Percentiles rank a stretch among this genome's conserved stretches.
phyloP scores from a whole-genome alignment of 495 filamentous ascomycete genomes.

The Aspergillus nidulans region DNA sequence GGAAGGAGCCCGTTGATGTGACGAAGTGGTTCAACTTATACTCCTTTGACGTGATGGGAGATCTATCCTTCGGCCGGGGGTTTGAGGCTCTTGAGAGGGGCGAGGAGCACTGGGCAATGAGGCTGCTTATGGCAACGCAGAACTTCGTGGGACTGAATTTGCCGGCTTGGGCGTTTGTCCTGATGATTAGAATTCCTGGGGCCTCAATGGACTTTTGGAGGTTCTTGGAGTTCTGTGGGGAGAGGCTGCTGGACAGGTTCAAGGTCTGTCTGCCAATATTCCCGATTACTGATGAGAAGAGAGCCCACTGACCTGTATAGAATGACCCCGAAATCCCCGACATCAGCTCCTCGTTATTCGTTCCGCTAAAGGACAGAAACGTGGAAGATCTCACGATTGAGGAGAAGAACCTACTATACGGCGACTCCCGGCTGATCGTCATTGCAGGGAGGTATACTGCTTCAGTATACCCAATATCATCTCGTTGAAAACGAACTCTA shows the following conservation, averaged over 20 bases:
- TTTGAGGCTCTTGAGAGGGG: constrained; percentile 38
- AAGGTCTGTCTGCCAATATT: neutral
- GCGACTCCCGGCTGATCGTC: constrained; percentile 25
- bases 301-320: no score
- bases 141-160: constrained; percentile 26
- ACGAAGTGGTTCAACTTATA: constrained; percentile 43
- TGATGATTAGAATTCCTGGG: constrained; percentile 24
- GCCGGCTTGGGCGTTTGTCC: constrained; percentile 32
- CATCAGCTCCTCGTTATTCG: constrained; percentile 30
- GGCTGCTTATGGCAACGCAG: constrained; percentile 22
- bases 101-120: constrained; percentile 29
- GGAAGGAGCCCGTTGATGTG: constrained; percentile 17
- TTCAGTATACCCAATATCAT: no score
- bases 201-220: constrained; percentile 29
- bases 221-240: constrained; percentile 21
- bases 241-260: constrained; percentile 10
- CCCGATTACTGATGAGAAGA: no score
- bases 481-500: neutral
- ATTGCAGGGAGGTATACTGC: constrained; percentile 31
- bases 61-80: constrained; percentile 42
- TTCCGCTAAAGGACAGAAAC: constrained; percentile 17
- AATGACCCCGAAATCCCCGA: constrained; percentile 25
- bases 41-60: constrained; percentile 49
- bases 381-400: constrained; percentile 10
- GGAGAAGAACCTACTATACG: constrained; percentile 24